phyloP scores from a whole-genome alignment of 208 protist genomes.

The Leishmania major region DNA sequence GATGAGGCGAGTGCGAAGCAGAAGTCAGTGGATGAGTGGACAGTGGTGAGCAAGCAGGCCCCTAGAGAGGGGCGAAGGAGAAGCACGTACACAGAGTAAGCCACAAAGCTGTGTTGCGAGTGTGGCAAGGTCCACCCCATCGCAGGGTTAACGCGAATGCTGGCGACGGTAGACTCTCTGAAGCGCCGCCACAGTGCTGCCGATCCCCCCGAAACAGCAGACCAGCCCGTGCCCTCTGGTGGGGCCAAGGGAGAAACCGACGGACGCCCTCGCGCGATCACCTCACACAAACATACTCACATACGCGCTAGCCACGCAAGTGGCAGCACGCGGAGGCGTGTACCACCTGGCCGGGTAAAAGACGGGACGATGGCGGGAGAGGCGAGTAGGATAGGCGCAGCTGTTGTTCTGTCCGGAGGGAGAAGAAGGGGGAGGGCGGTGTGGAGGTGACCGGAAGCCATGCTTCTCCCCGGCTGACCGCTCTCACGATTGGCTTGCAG shows the following conservation, averaged over 20 bases:
- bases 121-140: not conserved
- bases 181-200: not conserved
- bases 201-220: not conserved
- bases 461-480: not conserved
- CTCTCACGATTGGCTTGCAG: not conserved
- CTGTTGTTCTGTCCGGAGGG: not conserved
- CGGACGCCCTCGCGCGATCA: not conserved
- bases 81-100: not conserved
- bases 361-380: not conserved
- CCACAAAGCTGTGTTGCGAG: not conserved
- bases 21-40: not conserved
- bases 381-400: not conserved
- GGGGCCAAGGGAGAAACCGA: not conserved
- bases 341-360: not conserved
- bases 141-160: not conserved
- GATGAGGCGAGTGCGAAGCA: not conserved
- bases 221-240: not conserved
- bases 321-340: not conserved
- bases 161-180: not conserved
- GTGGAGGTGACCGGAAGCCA: not conserved
- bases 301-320: not conserved
- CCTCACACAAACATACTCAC: not conserved
- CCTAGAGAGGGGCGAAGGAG: not conserved
- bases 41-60: not conserved
- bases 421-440: not conserved